phyloP scores from a whole-genome alignment of 768 basidiomycete genomes.

The Rhizopogon vesiculosus region DNA sequence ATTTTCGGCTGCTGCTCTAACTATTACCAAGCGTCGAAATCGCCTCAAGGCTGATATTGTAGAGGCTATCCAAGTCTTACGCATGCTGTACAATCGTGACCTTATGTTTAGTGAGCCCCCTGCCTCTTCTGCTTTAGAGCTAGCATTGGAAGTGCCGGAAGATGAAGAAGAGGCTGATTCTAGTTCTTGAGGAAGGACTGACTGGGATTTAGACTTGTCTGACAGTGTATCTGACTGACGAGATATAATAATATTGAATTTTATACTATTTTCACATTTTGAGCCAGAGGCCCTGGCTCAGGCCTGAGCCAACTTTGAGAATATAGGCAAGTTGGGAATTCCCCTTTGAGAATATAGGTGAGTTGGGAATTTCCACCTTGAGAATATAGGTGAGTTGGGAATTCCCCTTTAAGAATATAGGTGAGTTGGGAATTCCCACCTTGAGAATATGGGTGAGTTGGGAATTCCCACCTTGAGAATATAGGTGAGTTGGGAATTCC shows the following conservation, averaged over 20 bases:
- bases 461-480: too few species aligned
- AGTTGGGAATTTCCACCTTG: too few species aligned
- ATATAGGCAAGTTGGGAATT: too few species aligned
- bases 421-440: too few species aligned
- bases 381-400: too few species aligned
- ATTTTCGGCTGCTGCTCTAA: constrained; percentile 36
- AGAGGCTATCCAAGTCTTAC: constrained; percentile 28
- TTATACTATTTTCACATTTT: background rate
- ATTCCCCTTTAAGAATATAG: too few species aligned
- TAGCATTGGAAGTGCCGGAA: background rate
- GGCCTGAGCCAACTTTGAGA: background rate
- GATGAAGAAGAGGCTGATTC: background rate
- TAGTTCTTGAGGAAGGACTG: background rate
- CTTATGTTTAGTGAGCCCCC: constrained; percentile 16
- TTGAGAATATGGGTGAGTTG: too few species aligned
- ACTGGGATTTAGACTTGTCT: too few species aligned
- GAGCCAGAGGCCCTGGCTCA: background rate
- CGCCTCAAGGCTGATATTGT: constrained; percentile 31
- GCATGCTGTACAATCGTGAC: constrained; percentile 18
- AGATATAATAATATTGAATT: background rate
- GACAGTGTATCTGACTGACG: too few species aligned
- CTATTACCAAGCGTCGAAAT: constrained; percentile 30
- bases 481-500: too few species aligned
- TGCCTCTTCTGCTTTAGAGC: background rate
- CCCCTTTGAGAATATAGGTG: too few species aligned